Conservation (phyloP, 73 alveolate species). For the Diophrys appendiculata region DNA sequence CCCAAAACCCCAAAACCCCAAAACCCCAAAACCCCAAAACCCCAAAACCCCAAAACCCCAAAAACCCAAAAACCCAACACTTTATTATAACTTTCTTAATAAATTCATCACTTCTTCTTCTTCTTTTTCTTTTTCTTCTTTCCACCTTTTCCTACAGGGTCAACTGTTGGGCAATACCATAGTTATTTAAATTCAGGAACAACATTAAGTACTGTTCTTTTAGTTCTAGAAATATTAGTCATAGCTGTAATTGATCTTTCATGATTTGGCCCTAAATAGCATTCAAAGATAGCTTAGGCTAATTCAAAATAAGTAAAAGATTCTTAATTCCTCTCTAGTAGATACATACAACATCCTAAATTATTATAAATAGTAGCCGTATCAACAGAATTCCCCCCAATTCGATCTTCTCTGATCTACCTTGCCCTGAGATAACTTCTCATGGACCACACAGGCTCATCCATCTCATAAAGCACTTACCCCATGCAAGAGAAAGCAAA, state of each 20-base stretch:
- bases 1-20: too few species aligned
- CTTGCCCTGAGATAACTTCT: constrained; percentile 87
- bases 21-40: too few species aligned
- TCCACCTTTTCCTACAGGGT: constrained; percentile 77
- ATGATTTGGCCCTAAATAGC: constrained; percentile 84
- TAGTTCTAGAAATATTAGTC: constrained; percentile 70
- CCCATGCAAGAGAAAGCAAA: constrained; percentile 95
- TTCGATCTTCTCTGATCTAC: constrained; percentile 94
- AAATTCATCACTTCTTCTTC: constrained; percentile 79
- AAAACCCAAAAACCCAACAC: too few species aligned
- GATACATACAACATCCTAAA: constrained; percentile 92
- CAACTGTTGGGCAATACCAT: constrained; percentile 83
- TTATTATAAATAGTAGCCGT: constrained; percentile 97
- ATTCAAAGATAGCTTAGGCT: constrained; percentile 80
- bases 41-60: too few species aligned
- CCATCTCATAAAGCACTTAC: constrained; percentile 87
- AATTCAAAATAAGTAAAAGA: constrained; percentile 84
- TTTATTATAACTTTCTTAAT: too few species aligned
- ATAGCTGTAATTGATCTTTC: constrained; percentile 82
- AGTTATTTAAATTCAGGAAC: constrained; percentile 67
- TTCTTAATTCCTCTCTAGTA: constrained; percentile 88
- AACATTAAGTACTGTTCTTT: constrained; percentile 52
- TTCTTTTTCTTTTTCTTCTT: constrained; percentile 83
- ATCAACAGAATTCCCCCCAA: constrained; percentile 97
- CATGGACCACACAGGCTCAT: constrained; percentile 92